Evolutionary conservation across 805 yeast genomes (phyloP).

Genomic region (Phaffomyces opuntiae): DNA sequence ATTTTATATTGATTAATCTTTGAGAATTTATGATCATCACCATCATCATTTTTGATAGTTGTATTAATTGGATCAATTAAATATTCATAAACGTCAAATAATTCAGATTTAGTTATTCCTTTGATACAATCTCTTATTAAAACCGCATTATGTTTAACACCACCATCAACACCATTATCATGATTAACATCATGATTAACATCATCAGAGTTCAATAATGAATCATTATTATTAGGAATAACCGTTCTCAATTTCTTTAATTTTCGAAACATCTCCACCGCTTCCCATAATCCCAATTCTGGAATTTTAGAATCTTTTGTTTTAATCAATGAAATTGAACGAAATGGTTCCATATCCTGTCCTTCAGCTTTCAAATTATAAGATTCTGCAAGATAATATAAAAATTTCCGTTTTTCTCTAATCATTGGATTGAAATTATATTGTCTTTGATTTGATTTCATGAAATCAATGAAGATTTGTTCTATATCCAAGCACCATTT

Average conservation of each 20-base stretch:
- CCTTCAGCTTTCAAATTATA: slow-evolving; percentile 60
- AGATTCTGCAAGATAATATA: slow-evolving; percentile 58
- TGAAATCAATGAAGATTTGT: slow-evolving; percentile 40
- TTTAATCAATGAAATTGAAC: slow-evolving; percentile 59
- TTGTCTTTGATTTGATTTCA: slow-evolving; percentile 30
- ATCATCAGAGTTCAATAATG: too few relatives aligned
- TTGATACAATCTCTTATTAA: too few relatives aligned
- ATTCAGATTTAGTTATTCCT: too few relatives aligned
- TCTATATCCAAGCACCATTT: slow-evolving; percentile 69
- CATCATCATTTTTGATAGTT: too few relatives aligned
- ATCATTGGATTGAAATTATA: slow-evolving; percentile 72
- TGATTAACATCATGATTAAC: too few relatives aligned
- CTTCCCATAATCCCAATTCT: slow-evolving; percentile 37
- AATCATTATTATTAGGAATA: too few relatives aligned
- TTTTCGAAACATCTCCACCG: slow-evolving; percentile 28
- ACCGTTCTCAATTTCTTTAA: slow-evolving; percentile 16
- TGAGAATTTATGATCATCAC: background rate
- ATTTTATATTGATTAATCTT: slow-evolving; percentile 23
- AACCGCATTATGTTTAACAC: too few relatives aligned
- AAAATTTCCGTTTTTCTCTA: slow-evolving; percentile 57
- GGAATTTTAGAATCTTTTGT: slow-evolving; percentile 32
- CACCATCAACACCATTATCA: too few relatives aligned
- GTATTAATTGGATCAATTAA: slow-evolving; percentile 9
- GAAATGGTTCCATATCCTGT: slow-evolving; percentile 74
- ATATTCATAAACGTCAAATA: slow-evolving; percentile 23